phyloP scores from a whole-genome alignment of 2,329 filamentous ascomycete species.

The Endoconidiophora polonica region DNA sequence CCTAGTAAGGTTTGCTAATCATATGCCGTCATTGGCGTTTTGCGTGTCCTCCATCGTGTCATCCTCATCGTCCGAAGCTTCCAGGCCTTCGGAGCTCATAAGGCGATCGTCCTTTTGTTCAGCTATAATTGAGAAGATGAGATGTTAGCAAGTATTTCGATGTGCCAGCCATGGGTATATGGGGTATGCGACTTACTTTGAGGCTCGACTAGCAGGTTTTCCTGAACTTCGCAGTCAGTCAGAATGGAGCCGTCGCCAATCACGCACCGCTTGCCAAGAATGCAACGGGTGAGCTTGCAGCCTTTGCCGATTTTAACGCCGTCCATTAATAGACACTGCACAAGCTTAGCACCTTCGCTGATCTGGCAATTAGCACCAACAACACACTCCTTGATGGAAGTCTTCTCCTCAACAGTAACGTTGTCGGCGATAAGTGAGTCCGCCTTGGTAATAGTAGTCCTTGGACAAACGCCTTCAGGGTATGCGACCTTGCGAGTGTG shows the following conservation, averaged over 20 bases:
- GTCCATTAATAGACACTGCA: conserved; percentile 86
- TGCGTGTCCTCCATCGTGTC: conserved; percentile 32
- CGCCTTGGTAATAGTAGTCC: conserved; percentile 63
- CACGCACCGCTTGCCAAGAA: conserved; percentile 63
- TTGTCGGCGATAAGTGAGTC: conserved; percentile 81
- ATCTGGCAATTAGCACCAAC: conserved; percentile 81
- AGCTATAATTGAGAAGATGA: conserved; percentile 24
- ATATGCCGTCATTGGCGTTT: conserved; percentile 19
- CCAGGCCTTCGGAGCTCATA: conserved; percentile 50
- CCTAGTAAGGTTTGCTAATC: not conserved
- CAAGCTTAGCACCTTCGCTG: conserved; percentile 65
- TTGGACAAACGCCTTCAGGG: conserved; percentile 61
- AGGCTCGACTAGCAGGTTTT: conserved; percentile 73
- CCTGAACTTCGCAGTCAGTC: conserved; percentile 82
- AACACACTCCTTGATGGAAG: conserved; percentile 81
- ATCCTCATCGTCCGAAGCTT: conserved; percentile 42
- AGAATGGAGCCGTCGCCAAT: conserved; percentile 71
- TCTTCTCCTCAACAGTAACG: conserved; percentile 74
- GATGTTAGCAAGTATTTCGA: conserved; percentile 4
- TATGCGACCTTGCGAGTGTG: conserved; percentile 69
- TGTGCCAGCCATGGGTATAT: not conserved
- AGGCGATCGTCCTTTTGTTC: conserved; percentile 52
- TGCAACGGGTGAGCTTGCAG: conserved; percentile 72
- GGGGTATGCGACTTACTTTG: conserved; percentile 38
- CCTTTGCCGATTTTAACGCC: conserved; percentile 71